Evolutionary conservation across 768 basidiomycete species (phyloP).

Genomic region (Auricularia sp.): DNA sequence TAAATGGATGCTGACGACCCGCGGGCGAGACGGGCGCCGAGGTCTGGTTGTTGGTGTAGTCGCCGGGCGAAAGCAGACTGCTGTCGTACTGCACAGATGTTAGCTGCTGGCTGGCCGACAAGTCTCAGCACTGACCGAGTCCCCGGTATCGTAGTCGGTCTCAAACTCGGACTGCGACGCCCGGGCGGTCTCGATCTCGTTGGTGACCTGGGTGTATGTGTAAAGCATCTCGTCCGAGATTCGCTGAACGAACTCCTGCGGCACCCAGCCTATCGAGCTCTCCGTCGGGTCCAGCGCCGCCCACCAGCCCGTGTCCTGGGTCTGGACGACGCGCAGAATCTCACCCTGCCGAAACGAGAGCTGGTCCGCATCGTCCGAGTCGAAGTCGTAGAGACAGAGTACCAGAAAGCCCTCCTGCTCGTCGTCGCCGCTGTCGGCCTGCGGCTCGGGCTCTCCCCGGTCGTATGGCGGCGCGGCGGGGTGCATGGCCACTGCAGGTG

Average conservation of each 20-base stretch:
- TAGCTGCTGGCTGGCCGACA: neutral
- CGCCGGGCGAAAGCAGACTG: conserved; percentile 28
- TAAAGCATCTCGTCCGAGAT: conserved; percentile 43
- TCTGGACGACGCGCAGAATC: conserved; percentile 54
- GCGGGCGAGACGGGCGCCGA: neutral
- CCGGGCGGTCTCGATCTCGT: conserved; percentile 23
- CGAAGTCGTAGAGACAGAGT: conserved; percentile 59
- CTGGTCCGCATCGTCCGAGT: conserved; percentile 48
- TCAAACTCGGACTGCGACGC: conserved; percentile 34
- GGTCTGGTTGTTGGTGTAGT: conserved; percentile 8
- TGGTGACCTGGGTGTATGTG: conserved; percentile 32
- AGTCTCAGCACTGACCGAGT: neutral
- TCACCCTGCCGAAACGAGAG: conserved; percentile 57
- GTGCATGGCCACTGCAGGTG: neutral
- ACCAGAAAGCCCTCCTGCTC: conserved; percentile 31
- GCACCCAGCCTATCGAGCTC: conserved; percentile 62
- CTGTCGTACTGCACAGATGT: conserved; percentile 29
- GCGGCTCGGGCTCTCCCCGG: neutral
- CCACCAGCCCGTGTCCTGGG: conserved; percentile 74
- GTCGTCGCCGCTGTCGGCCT: neutral
- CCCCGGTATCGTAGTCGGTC: conserved; percentile 9
- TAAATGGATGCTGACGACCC: neutral
- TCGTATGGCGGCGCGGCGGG: neutral
- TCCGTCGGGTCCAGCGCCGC: conserved; percentile 52
- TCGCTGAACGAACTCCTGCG: conserved; percentile 53